A percentile compares a stretch with the other conserved stretches of the same genome.
Evolutionary conservation across 768 basidiomycete species (phyloP).

Genomic region (Lactarius trivialis): DNA sequence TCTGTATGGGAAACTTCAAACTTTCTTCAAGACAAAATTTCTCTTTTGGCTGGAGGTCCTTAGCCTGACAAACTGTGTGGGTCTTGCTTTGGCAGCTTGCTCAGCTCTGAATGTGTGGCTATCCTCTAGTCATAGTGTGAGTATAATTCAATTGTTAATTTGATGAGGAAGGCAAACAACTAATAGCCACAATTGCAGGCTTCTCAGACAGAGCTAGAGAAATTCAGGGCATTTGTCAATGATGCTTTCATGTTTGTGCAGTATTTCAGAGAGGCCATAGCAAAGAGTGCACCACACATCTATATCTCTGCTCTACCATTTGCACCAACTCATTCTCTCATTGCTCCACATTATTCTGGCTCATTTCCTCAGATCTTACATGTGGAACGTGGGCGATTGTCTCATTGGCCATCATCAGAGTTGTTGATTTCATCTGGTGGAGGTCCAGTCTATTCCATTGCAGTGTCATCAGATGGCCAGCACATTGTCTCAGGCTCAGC

Average conservation of each 20-base stretch:
- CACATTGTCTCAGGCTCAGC: conserved; percentile 1
- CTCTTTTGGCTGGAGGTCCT: conserved; percentile 3
- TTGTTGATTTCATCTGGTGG: not conserved
- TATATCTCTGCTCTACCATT: not conserved
- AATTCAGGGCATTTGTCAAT: not conserved
- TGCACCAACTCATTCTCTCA: not conserved
- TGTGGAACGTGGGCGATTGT: too few relatives aligned
- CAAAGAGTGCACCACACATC: too few relatives aligned
- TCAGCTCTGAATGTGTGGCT: not conserved
- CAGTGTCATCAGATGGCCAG: conserved; percentile 12
- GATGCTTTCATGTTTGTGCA: not conserved
- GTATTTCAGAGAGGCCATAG: not conserved
- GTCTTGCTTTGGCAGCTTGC: not conserved
- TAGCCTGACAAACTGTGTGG: not conserved
- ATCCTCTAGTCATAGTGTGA: not conserved
- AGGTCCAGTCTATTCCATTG: not conserved
- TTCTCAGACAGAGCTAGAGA: not conserved
- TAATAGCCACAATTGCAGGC: not conserved
- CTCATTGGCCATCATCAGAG: not conserved
- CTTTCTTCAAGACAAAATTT: not conserved
- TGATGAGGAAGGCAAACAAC: not conserved
- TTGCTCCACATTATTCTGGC: not conserved
- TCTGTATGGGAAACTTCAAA: not conserved
- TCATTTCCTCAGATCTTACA: not conserved
- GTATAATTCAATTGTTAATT: not conserved